Percentiles rank a stretch among this genome's conserved stretches.
Evolutionary conservation across 2,329 filamentous ascomycete species (phyloP).

Genomic region (Phaeosphaeria sp.): DNA sequence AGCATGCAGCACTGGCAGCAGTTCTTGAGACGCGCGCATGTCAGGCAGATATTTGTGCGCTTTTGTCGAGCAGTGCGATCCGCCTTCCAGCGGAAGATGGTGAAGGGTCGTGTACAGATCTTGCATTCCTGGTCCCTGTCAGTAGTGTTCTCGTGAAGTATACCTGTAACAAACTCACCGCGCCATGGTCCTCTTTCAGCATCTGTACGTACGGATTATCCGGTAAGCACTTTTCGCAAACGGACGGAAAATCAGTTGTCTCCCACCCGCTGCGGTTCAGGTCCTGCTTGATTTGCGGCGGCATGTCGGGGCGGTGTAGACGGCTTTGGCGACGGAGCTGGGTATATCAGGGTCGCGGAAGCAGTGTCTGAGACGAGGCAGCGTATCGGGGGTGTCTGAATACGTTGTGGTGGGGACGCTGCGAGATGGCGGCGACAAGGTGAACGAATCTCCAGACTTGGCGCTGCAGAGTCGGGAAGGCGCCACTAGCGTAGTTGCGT

Average conservation of each 20-base stretch:
- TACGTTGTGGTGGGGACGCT: constrained; percentile 22
- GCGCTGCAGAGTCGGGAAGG: constrained; percentile 14
- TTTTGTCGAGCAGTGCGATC: constrained; percentile 92
- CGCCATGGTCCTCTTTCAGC: constrained; percentile 95
- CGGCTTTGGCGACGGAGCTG: neutral
- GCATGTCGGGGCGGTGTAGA: constrained; percentile 60
- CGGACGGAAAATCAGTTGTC: constrained; percentile 86
- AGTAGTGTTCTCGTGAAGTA: constrained; percentile 49
- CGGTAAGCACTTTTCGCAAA: constrained; percentile 91
- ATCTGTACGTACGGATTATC: constrained; percentile 99
- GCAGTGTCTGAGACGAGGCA: neutral
- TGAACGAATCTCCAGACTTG: constrained; percentile 17
- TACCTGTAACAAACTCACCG: constrained; percentile 64
- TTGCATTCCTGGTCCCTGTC: constrained; percentile 56
- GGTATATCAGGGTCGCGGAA: neutral
- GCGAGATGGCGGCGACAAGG: constrained; percentile 4
- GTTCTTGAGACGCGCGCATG: constrained; percentile 96
- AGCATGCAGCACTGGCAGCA: constrained; percentile 99
- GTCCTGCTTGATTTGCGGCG: constrained; percentile 94
- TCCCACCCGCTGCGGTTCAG: constrained; percentile 97
- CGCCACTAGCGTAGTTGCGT: constrained; percentile 18
- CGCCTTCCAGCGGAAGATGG: constrained; percentile 92
- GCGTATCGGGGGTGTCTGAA: constrained; percentile 10
- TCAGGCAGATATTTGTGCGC: constrained; percentile 93
- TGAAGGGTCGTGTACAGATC: constrained; percentile 91